These are phyloP conservation scores for Fusarium dimerum DNA, from an alignment of 2,329 filamentous ascomycete species.

Conservation along the genomic window DNA sequence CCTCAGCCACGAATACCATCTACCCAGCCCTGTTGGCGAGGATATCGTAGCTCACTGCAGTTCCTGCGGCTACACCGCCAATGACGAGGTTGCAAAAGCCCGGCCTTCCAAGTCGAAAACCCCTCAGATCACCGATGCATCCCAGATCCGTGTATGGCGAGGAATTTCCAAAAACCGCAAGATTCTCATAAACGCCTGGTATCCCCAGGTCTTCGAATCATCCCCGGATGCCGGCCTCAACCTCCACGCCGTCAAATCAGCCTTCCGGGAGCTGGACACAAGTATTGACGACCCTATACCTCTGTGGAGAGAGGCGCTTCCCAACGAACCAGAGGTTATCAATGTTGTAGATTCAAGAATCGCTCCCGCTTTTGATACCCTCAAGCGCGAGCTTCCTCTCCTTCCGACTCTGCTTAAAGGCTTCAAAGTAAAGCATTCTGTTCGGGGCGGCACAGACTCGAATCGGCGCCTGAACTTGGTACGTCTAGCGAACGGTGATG, in stretches of 20 bases:
- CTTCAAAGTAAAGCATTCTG: constrained; percentile 19
- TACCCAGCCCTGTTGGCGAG: constrained; percentile 77
- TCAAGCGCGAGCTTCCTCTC: constrained; percentile 28
- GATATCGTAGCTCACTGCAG: constrained; percentile 79
- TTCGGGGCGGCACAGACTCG: constrained; percentile 36
- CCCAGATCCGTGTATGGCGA: constrained; percentile 51
- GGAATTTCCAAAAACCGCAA: constrained; percentile 68
- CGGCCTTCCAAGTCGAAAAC: constrained; percentile 10
- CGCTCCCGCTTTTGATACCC: constrained; percentile 21
- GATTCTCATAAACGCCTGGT: constrained; percentile 71
- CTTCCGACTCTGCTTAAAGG: constrained; percentile 17
- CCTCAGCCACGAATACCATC: constrained; percentile 93
- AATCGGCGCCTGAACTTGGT: constrained; percentile 59
- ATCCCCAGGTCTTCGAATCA: constrained; percentile 42
- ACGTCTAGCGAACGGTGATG: constrained; percentile 65
- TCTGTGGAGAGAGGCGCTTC: constrained; percentile 50
- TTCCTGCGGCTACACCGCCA: constrained; percentile 74
- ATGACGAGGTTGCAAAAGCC: constrained; percentile 77
- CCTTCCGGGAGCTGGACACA: constrained; percentile 69
- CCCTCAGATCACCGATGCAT: not conserved
- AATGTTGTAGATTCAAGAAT: constrained; percentile 40
- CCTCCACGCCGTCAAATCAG: constrained; percentile 62
- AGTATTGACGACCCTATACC: constrained; percentile 61
- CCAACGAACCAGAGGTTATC: constrained; percentile 26
- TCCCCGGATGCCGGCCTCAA: constrained; percentile 43